A percentile compares a stretch with the other conserved stretches of the same genome.
These are phyloP conservation scores for Globisporangium megalacanthum DNA, from an alignment of 352 stramenopile species.

Conservation along the genomic window DNA sequence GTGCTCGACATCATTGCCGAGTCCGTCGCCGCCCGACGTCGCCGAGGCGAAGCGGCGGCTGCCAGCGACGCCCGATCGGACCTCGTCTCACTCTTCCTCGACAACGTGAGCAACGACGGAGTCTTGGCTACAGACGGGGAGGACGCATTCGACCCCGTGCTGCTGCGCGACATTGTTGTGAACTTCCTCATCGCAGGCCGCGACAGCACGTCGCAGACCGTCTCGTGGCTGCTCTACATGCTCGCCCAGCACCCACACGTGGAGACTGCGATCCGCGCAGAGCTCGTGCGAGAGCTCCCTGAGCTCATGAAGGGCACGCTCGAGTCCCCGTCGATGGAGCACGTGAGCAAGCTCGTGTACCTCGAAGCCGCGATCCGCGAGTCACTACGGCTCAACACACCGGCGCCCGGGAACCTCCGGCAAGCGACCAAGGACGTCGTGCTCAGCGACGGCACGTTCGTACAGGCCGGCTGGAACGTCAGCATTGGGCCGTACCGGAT, in stretches of 20 bases:
- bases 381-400: conserved; percentile 25
- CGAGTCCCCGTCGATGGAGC: conserved; percentile 7
- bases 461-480: conserved; percentile 25
- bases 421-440: conserved; percentile 29
- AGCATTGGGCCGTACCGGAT: conserved; percentile 35
- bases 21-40: conserved; percentile 9
- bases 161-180: conserved; percentile 41
- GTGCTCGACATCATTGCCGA: conserved; percentile 35
- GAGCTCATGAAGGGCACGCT: conserved; percentile 3
- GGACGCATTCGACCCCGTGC: conserved; percentile 4
- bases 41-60: neutral
- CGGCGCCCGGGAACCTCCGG: conserved; percentile 25
- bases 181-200: conserved; percentile 44
- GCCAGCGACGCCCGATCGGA: conserved; percentile 9
- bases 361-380: conserved; percentile 22
- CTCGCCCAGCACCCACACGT: conserved; percentile 32
- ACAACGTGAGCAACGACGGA: conserved; percentile 14
- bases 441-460: conserved; percentile 52
- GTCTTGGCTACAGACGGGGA: neutral
- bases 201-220: conserved; percentile 33
- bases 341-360: conserved; percentile 10
- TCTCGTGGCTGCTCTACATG: conserved; percentile 43
- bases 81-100: conserved; percentile 46
- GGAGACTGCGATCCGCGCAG: conserved; percentile 18
- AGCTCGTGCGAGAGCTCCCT: conserved; percentile 14